Conservation (phyloP, 768 basidiomycete genomes). For the Lactarius pseudohatsudake region DNA sequence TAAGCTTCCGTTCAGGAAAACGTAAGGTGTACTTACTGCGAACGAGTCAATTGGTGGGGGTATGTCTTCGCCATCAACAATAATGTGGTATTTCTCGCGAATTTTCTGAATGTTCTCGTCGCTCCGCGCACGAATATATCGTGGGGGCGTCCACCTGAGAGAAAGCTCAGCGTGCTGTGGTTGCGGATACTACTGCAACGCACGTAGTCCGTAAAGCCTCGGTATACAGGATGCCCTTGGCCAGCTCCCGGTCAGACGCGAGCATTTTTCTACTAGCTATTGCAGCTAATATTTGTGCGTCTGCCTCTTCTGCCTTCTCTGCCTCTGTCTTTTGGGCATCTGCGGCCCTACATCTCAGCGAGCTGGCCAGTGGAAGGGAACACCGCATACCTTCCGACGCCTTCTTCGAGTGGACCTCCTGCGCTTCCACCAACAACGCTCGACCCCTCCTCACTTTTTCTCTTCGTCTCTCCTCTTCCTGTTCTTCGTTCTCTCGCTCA, state of each 20-base stretch:
- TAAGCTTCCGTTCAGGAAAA: slow-evolving; percentile 23
- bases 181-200: slow-evolving; percentile 33
- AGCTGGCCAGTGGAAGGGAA: background rate
- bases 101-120: slow-evolving; percentile 69
- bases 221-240: slow-evolving; percentile 88
- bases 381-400: slow-evolving; percentile 67
- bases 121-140: slow-evolving; percentile 70
- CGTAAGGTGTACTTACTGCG: slow-evolving; percentile 45
- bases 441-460: slow-evolving; percentile 82
- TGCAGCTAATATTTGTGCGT: slow-evolving; percentile 88
- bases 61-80: slow-evolving; percentile 91
- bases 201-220: slow-evolving; percentile 83
- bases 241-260: slow-evolving; percentile 89
- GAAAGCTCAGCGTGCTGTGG: background rate
- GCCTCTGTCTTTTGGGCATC: slow-evolving; percentile 86
- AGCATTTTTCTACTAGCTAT: slow-evolving; percentile 90
- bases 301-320: slow-evolving; percentile 85
- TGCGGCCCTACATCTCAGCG: slow-evolving; percentile 30
- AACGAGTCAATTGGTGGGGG: slow-evolving; percentile 94
- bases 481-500: slow-evolving; percentile 66
- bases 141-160: slow-evolving; percentile 83
- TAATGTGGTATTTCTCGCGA: slow-evolving; percentile 90
- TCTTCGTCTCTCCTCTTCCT: slow-evolving; percentile 71
- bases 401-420: slow-evolving; percentile 87
- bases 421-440: slow-evolving; percentile 88